Evolutionary conservation across 768 basidiomycete species (phyloP), one percentile per base, ranked within the genome.

Genomic region (Leucogyrophana mollusca): DNA sequence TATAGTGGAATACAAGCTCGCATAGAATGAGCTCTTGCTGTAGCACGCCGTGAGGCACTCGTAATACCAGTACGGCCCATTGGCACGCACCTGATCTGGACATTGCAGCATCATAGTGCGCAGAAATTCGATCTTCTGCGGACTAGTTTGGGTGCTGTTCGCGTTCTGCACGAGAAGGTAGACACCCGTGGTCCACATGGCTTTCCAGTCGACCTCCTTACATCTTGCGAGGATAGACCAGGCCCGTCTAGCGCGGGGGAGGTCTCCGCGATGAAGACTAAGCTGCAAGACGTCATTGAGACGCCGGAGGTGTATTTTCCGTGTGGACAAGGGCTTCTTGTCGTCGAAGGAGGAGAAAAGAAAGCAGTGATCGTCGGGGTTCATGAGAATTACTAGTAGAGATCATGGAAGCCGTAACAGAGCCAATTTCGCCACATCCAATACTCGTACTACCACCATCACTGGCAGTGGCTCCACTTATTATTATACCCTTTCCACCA

Each of bases 161-260:
- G 56, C 50, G 30, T 68, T 53, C 11, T 61, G 61, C 41, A 69
- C 69, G 14, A 88, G 67, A 39, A 90, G 64, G 45, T 74, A 67
- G 38, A 89, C 61, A n/a, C 82, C 82, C 9, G 76, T 79, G 45
- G 70, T 75, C 89, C 90, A 92, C 63, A 87, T 73, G 9, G 68
- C 56, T 60, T 70, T 80, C 88, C 89, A 92, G 51, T 82, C 66
- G 2, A 90, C 65, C 70, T 92, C 90, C 56, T 83, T 83, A 63
- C 90, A 93, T 45, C 83, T 78, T 9, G 77, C 72, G 17, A 93
- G 77, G 30, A 92, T 82, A 18, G 77, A 69, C 87, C 90, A 93
- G 6, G 84, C 84, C 49, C 77, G 73, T 45, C 67, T 74, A 20
- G 91, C 90, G 33, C 84, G 74, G 35, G 60, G 56, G 45, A 79